Evolutionary conservation across 441 rosid species (phyloP).

Genomic region (Populus hybrid): DNA sequence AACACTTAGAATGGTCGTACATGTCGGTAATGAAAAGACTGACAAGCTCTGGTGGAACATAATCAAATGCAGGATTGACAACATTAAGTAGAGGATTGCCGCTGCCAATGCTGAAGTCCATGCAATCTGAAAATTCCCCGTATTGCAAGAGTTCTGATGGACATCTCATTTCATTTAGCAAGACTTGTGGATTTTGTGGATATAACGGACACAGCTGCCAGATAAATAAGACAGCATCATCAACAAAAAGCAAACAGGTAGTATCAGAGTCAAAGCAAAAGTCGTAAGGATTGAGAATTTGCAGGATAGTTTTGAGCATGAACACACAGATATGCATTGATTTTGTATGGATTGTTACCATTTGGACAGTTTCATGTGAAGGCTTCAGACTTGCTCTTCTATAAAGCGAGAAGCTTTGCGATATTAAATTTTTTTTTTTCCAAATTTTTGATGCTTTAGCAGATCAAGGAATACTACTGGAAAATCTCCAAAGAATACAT

Average conservation of each 20-base stretch:
- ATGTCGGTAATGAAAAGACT: constrained; percentile 77
- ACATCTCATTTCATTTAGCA: constrained; percentile 72
- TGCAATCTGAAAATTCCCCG: constrained; percentile 82
- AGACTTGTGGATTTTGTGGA: constrained; percentile 78
- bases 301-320: not conserved
- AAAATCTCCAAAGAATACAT: not conserved
- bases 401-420: not conserved
- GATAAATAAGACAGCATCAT: not conserved
- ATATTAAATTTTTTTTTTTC: not conserved
- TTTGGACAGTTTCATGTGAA: not conserved
- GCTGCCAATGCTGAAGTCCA: constrained; percentile 52
- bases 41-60: constrained; percentile 82
- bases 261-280: not conserved
- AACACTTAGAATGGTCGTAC: constrained; percentile 39
- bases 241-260: not conserved
- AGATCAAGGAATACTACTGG: not conserved
- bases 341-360: not conserved
- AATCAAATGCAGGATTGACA: constrained; percentile 79
- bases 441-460: not conserved
- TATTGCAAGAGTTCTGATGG: constrained; percentile 73
- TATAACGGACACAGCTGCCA: constrained; percentile 74
- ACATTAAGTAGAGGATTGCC: constrained; percentile 72
- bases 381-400: not conserved
- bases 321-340: not conserved
- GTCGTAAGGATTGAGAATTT: not conserved